Evolutionary conservation across 164 flowering plant genomes (phyloP), one percentile per base, ranked within the genome.

Genomic region (Liriodendron chinense): DNA sequence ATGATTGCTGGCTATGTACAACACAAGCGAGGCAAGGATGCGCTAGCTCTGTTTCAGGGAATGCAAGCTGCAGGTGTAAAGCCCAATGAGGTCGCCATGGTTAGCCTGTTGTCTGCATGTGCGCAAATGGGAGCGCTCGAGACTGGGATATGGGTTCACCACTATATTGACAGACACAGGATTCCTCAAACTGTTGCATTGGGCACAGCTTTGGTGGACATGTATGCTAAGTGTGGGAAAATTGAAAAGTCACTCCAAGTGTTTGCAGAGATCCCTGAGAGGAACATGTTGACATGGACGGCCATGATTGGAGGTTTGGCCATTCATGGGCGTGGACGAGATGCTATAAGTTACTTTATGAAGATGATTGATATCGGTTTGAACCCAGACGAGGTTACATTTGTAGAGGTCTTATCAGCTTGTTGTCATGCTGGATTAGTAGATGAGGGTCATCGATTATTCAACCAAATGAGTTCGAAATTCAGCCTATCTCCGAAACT

Each of bases 371-470:
- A 79, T 28, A 47, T 23, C 70, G 90, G 93, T 43, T 70, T 91
- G 73, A 25, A 28, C 24, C 96, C 96, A 34, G 92, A 93, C 77
- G 93, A 91, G 66, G 80, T 93, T 68, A 90, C 94, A 21, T 89
- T 85, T 78, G 79, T 91, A 3, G 94, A 89, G 65, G 83, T 91
- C 10, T 65, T 91, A 72, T 83, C 89, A 25, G 96, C 96, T 70
- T 93, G 96, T 78, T 88, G 96, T 76, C 94, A 93, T 82, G 87
- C 88, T 43, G 93, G 97, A 10, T 79, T 90, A 78, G 92, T 91
- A 53, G 86, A 83, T 14, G 86, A 86, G 77, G 94, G 92, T 43
- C 92, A 88, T 1, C 70, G 28, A 28, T 76, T 81, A 67, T 89
- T 93, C 62, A 57, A 80, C 8, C 73, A 83, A 77, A 91, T 93